A percentile compares a stretch with the other conserved stretches of the same genome.
These are phyloP conservation scores for Fusarium hainanense DNA, from an alignment of 2,329 filamentous ascomycete genomes.

Conservation along the genomic window DNA sequence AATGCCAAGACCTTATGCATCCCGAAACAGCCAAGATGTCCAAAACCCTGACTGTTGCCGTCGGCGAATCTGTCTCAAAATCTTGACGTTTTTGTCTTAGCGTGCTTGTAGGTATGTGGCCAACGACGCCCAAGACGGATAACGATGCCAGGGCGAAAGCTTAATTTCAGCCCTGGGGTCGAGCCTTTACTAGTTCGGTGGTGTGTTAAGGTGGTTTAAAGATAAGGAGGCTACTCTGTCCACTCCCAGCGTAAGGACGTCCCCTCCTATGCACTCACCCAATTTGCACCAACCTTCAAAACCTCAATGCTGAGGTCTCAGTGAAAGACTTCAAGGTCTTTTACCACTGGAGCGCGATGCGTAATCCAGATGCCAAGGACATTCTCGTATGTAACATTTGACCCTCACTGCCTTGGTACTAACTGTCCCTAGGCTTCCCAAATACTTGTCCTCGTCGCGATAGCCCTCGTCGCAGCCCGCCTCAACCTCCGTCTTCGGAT, in stretches of 20 bases:
- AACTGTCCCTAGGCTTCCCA: not conserved
- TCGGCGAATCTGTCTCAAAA: not conserved
- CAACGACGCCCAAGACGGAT: not conserved
- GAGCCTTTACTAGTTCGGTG: not conserved
- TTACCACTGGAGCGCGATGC: not conserved
- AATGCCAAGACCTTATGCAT: not conserved
- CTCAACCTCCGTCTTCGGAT: constrained; percentile 32
- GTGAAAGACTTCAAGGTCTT: not conserved
- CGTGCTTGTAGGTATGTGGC: constrained; percentile 13
- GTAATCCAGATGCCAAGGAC: not conserved
- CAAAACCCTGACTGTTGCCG: not conserved
- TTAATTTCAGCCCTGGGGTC: not conserved
- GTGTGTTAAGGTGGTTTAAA: not conserved
- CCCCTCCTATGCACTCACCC: not conserved
- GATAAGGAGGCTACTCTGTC: not conserved
- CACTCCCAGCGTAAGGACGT: not conserved
- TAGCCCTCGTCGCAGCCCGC: constrained; percentile 25
- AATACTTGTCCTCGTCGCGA: constrained; percentile 22
- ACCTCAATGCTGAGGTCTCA: no score
- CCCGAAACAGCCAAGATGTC: not conserved
- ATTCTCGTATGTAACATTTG: not conserved
- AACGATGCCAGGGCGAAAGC: not conserved
- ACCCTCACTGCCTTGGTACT: accelerated
- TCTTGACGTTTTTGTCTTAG: constrained; percentile 6
- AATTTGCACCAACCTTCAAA: not conserved